Percentiles rank a stretch among this genome's conserved stretches.
Conservation (phyloP, 2,329 filamentous ascomycete genomes). For the Paraphaeosphaeria minitans region DNA sequence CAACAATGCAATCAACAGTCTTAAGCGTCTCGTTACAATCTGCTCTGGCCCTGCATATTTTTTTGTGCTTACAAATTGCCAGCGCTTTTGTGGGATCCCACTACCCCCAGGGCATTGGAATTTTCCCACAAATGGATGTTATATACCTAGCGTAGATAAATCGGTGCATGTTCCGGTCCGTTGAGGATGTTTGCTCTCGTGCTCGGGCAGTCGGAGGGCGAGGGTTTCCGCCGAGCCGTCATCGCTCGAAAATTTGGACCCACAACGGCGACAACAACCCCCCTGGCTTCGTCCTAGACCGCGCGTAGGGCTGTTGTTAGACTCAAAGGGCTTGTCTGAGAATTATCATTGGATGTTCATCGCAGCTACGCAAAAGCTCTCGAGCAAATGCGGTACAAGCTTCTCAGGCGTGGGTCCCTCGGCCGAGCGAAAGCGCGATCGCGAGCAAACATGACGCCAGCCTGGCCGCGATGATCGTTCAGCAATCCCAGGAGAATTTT, state of each 20-base stretch:
- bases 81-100: too few species aligned
- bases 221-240: background rate
- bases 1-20: too few species aligned
- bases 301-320: background rate
- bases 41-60: too few species aligned
- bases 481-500: background rate
- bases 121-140: too few species aligned
- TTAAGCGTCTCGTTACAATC: too few species aligned
- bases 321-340: background rate
- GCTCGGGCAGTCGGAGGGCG: background rate
- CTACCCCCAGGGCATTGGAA: too few species aligned
- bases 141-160: background rate
- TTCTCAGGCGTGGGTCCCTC: background rate
- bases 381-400: background rate
- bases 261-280: background rate
- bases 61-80: too few species aligned
- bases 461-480: background rate
- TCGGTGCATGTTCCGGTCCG: background rate
- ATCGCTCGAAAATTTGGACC: background rate
- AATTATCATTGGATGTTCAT: background rate
- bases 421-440: slow-evolving; percentile 4
- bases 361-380: background rate
- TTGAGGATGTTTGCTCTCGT: background rate
- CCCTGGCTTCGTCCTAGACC: background rate
- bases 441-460: slow-evolving; percentile 1